Evolutionary conservation across 2,329 filamentous ascomycete genomes (phyloP), one percentile per base, ranked within the genome.

Genomic region (Periconia sp.): DNA sequence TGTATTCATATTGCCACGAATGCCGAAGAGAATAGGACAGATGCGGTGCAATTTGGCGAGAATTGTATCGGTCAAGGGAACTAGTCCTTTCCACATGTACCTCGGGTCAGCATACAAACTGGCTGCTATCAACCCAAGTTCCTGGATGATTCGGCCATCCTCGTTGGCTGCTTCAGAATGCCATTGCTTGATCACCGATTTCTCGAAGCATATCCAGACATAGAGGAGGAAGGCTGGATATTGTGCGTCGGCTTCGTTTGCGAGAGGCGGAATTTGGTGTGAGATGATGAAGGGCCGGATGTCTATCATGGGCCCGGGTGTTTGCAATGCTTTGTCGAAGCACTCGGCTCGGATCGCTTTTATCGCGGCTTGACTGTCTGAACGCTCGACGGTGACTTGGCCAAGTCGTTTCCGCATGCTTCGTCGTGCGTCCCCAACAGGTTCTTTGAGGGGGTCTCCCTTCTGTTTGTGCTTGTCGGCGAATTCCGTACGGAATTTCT

Each of bases 1-100:
- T 1, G 85, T 95, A 48, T 79, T 84, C 65, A 95, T 89, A 49
- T 77, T 84, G 17, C 89, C 92, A 30, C 83, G 80, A 52, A 92
- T 83, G 13, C 92, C 92, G 65, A 95, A 97, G 0, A 99, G 76
- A 1, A 91, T 85, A 0, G 94, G 92, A 59, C 90, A 95, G 3
- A 83, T 78, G 12, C 88, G 78, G 46, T 91, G 84, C 60, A 89
- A 88, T 69, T 97, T 96, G 40, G 92, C 86, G 60, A 95, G 86
- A 21, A 97, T 77, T 46, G 97, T 88, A 63, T 95, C 89, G 38
- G 90, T 85, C 44, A 95, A 76, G 1, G 85, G 80, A 34, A 80
- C 16, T 4, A n/a, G 71, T 7, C 83, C 86, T 36, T 85, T 80
- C 78, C 84, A 88, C 40, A 80, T 75, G 61, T 89, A 87, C 12